A percentile compares a stretch with the other conserved stretches of the same genome.
Evolutionary conservation across 768 basidiomycete species (phyloP).

Genomic region (Agaricus blazei): DNA sequence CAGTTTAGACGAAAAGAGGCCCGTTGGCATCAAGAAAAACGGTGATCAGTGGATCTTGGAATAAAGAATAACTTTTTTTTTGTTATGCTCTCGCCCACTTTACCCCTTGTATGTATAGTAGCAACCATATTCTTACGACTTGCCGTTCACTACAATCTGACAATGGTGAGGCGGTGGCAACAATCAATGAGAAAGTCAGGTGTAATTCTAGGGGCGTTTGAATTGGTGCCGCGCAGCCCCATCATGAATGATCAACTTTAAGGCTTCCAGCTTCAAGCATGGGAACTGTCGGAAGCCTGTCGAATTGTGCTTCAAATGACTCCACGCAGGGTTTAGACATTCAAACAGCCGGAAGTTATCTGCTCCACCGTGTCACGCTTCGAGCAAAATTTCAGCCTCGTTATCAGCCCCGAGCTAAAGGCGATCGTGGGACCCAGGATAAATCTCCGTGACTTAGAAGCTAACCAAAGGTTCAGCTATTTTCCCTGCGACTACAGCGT

Average conservation of each 20-base stretch:
- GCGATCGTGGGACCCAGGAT: not conserved
- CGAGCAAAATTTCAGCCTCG: constrained; percentile 1
- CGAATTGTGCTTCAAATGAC: not conserved
- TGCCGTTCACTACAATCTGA: too few species aligned
- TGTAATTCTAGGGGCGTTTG: not conserved
- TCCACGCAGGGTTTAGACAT: not conserved
- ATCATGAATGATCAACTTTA: not conserved
- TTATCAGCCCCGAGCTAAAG: constrained; percentile 6
- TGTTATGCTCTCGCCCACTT: not conserved
- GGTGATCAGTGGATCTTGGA: constrained; percentile 65
- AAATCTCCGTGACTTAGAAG: not conserved
- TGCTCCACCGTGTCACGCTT: constrained; percentile 4
- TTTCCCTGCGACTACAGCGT: not conserved
- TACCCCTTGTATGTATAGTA: not conserved
- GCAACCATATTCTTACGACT: constrained; percentile 6
- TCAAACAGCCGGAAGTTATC: not conserved
- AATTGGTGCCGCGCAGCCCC: too few species aligned
- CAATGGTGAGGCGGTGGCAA: not conserved
- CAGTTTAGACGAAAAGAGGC: constrained; percentile 84
- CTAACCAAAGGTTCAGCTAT: not conserved
- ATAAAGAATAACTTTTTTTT: constrained; percentile 26
- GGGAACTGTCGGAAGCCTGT: constrained; percentile 1
- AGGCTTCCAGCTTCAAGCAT: constrained; percentile 1
- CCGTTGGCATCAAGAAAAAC: constrained; percentile 70
- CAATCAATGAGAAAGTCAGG: not conserved